A percentile compares a stretch with the other conserved stretches of the same genome.
Conservation (phyloP, 495 filamentous ascomycete genomes). For the Rostrohypoxylon terebratum region DNA sequence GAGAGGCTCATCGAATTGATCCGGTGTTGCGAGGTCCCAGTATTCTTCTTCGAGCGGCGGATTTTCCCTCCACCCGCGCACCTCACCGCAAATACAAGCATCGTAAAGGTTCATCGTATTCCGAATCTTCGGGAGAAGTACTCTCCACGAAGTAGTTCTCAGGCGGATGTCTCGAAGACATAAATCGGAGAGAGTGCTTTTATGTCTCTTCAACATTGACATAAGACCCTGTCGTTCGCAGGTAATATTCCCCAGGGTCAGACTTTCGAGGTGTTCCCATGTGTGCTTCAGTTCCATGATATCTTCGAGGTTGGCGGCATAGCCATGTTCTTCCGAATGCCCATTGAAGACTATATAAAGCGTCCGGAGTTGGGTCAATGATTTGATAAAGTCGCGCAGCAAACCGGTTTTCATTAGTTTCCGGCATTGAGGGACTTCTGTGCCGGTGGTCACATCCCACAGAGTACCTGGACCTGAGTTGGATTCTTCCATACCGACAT, state of each 20-base stretch:
- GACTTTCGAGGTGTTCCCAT: slow-evolving; percentile 32
- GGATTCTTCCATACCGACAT: not conserved
- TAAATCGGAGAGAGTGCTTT: slow-evolving; percentile 16
- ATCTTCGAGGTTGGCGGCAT: slow-evolving; percentile 23
- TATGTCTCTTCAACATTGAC: slow-evolving; percentile 37
- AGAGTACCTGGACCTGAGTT: not conserved
- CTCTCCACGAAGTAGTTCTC: slow-evolving; percentile 22
- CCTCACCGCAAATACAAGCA: slow-evolving; percentile 28
- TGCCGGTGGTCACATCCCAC: not conserved
- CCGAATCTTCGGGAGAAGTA: slow-evolving; percentile 32
- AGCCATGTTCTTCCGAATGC: slow-evolving; percentile 16
- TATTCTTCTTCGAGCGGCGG: slow-evolving; percentile 8
- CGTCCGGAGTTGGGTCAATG: slow-evolving; percentile 20
- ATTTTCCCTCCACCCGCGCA: slow-evolving; percentile 22
- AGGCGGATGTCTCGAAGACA: slow-evolving; percentile 26
- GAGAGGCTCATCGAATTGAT: not conserved
- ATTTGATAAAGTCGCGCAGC: slow-evolving; percentile 33
- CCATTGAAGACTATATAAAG: slow-evolving; percentile 23
- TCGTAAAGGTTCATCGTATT: slow-evolving; percentile 21
- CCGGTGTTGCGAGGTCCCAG: slow-evolving; percentile 22
- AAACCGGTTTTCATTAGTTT: slow-evolving; percentile 22
- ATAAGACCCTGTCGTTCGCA: slow-evolving; percentile 37
- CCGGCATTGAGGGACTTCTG: slow-evolving; percentile 15
- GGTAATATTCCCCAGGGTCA: slow-evolving; percentile 24
- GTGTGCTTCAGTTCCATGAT: slow-evolving; percentile 31